Percentiles rank a stretch among this genome's conserved stretches.
phyloP scores from a whole-genome alignment of 1,284 basidiomycete species.

The Rhodotorula sp. region DNA sequence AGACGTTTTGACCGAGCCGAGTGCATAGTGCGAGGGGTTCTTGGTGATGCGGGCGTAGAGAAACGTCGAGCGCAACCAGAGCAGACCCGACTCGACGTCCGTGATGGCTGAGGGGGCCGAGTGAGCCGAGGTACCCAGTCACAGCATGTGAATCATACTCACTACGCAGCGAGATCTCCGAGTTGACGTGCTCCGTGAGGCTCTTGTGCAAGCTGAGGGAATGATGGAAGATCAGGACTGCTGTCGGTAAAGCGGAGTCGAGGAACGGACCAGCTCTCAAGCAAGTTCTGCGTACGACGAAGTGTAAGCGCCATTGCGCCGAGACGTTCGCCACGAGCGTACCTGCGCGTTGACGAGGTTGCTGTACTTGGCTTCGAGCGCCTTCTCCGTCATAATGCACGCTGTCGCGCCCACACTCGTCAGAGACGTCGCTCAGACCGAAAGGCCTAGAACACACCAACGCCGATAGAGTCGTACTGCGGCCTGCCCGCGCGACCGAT shows the following conservation, averaged over 20 bases:
- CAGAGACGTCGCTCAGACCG: not conserved
- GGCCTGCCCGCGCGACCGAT: conserved; percentile 74
- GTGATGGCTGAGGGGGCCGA: conserved; percentile 59
- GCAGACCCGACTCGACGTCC: conserved; percentile 62
- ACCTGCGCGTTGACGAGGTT: conserved; percentile 40
- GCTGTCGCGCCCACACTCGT: conserved; percentile 62
- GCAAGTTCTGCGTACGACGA: conserved; percentile 56
- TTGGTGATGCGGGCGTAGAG: conserved; percentile 77
- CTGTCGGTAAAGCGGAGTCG: no score
- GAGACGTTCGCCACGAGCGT: not conserved
- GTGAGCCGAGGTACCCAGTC: not conserved
- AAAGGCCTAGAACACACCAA: conserved; percentile 30
- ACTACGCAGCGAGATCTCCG: conserved; percentile 79
- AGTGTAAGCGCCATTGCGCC: not conserved
- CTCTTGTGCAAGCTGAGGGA: conserved; percentile 64
- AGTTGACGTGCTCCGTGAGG: conserved; percentile 85
- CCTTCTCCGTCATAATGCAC: conserved; percentile 73
- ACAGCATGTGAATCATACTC: not conserved
- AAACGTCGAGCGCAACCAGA: conserved; percentile 70
- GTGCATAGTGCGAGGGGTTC: conserved; percentile 73
- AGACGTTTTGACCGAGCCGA: conserved; percentile 11
- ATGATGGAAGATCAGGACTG: not conserved
- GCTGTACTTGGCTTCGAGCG: conserved; percentile 71
- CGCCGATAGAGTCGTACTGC: conserved; percentile 69
- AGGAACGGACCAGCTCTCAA: conserved; percentile 67